Percentiles rank a stretch among this genome's conserved stretches.
Evolutionary conservation across 1,284 basidiomycete genomes (phyloP).

Genomic region (Boletus coffeatus): DNA sequence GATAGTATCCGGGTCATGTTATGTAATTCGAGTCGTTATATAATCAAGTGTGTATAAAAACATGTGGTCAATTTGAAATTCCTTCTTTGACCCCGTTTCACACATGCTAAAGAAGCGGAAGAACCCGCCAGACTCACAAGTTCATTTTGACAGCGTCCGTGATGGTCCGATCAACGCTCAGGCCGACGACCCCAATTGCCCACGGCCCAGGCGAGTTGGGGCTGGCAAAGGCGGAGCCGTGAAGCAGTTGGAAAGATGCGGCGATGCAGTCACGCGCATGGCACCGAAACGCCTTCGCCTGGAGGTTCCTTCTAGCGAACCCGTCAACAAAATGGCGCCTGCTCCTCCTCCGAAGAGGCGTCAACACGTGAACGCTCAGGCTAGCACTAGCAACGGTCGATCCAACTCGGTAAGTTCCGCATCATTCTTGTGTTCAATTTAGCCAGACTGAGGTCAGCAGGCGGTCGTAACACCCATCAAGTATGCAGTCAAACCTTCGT

Average conservation of each 20-base stretch:
- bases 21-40: neutral
- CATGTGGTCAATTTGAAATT: neutral
- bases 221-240: neutral
- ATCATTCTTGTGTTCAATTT: neutral
- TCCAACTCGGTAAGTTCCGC: neutral
- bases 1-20: neutral
- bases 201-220: neutral
- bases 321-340: neutral
- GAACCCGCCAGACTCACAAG: neutral
- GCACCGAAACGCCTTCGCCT: neutral
- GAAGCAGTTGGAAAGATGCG: neutral
- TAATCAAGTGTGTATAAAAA: neutral
- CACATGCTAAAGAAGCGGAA: neutral
- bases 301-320: neutral
- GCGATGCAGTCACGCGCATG: neutral
- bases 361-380: neutral
- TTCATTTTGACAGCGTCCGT: neutral
- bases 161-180: neutral
- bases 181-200: neutral
- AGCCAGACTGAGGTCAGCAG: neutral
- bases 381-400: neutral
- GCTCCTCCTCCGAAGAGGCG: neutral
- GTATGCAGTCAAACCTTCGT: neutral
- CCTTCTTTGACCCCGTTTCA: neutral
- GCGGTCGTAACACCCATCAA: neutral